phyloP scores from a whole-genome alignment of 805 yeast species.

The Teunomyces gatunensis region DNA sequence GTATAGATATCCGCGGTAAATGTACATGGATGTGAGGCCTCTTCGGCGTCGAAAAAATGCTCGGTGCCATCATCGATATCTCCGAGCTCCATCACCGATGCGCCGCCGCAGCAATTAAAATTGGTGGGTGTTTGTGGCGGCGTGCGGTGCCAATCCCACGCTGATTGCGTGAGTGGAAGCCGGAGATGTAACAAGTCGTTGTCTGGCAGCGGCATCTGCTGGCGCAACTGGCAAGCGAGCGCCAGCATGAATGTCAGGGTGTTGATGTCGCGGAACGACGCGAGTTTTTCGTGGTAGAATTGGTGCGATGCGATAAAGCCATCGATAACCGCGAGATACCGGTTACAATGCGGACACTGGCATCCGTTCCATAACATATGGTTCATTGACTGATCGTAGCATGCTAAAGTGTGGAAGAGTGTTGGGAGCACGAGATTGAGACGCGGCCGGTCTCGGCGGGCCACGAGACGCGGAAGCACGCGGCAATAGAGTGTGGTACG shows the following conservation, averaged over 20 bases:
- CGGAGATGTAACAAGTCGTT: constrained; percentile 6
- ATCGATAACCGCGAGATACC: constrained; percentile 52
- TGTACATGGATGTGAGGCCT: constrained; percentile 11
- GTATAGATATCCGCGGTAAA: constrained; percentile 11
- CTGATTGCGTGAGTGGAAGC: constrained; percentile 19
- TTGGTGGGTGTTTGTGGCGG: constrained; percentile 18
- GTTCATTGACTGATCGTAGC: constrained; percentile 70
- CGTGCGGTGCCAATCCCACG: constrained; percentile 34
- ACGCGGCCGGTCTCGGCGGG: constrained; percentile 22
- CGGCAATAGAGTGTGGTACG: constrained; percentile 51
- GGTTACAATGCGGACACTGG: constrained; percentile 55
- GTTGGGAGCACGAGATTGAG: constrained; percentile 55
- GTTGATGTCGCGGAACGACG: constrained; percentile 54
- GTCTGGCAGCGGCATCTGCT: constrained; percentile 6
- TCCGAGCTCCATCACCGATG: constrained; percentile 32
- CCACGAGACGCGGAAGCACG: constrained; percentile 41
- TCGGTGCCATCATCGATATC: constrained; percentile 33
- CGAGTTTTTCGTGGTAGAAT: constrained; percentile 47
- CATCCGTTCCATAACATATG: constrained; percentile 80
- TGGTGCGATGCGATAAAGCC: constrained; percentile 62
- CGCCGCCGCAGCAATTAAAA: constrained; percentile 32
- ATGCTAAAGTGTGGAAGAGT: constrained; percentile 55
- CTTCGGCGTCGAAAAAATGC: constrained; percentile 21
- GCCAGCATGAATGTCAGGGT: constrained; percentile 9
- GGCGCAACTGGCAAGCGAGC: constrained; percentile 7